phyloP scores from a whole-genome alignment of 2,329 filamentous ascomycete genomes.

The Tricladium varicosporioides region DNA sequence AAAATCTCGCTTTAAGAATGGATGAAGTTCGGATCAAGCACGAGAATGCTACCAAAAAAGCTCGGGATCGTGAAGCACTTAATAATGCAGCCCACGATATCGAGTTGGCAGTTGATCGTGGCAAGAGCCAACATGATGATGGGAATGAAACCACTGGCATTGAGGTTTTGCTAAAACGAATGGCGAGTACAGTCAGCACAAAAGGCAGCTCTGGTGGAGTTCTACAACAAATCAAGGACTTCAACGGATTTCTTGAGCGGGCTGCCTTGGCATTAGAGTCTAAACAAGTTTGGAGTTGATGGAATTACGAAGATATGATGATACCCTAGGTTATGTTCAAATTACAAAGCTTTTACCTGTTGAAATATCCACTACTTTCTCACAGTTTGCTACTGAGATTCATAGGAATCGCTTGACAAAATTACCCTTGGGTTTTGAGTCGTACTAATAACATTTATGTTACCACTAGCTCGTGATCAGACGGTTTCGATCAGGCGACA shows the following conservation, averaged over 20 bases:
- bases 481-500: too few relatives aligned
- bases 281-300: constrained; percentile 19
- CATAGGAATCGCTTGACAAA: too few relatives aligned
- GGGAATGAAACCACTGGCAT: constrained; percentile 54
- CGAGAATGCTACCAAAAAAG: constrained; percentile 51
- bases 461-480: too few relatives aligned
- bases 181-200: constrained; percentile 53
- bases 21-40: constrained; percentile 61
- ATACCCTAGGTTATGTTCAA: neutral
- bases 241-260: constrained; percentile 63
- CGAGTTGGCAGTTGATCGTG: constrained; percentile 53
- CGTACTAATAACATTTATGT: too few relatives aligned
- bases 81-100: constrained; percentile 61
- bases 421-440: too few relatives aligned
- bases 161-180: constrained; percentile 53
- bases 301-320: constrained; percentile 12
- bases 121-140: constrained; percentile 46
- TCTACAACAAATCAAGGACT: constrained; percentile 56
- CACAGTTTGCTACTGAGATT: too few relatives aligned
- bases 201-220: constrained; percentile 49
- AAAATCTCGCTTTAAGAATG: constrained; percentile 61
- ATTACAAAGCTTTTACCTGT: neutral
- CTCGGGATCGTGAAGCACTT: constrained; percentile 48
- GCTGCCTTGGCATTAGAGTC: constrained; percentile 55
- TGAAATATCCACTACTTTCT: too few relatives aligned